These are phyloP conservation scores for Gossypium trilobum DNA, from an alignment of 441 rosid species.

Conservation along the genomic window DNA sequence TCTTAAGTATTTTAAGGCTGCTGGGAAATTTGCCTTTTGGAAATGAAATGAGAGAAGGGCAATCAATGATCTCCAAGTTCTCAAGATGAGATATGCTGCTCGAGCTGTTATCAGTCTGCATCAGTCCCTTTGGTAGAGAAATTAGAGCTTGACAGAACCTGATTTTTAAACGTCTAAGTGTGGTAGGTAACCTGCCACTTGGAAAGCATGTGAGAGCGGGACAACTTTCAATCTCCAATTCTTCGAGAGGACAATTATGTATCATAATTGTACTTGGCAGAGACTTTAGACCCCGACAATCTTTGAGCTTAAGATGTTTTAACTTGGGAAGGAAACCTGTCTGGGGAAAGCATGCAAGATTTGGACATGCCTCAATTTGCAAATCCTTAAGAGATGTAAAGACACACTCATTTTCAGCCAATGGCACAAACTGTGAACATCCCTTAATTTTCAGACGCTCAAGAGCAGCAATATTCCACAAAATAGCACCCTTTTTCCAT, in stretches of 20 bases:
- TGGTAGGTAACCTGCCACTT: background rate
- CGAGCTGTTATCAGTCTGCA: conserved; percentile 3
- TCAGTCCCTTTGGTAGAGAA: conserved; percentile 17
- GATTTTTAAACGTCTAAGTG: conserved; percentile 1
- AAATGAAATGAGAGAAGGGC: conserved; percentile 11
- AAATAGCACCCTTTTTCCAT: background rate
- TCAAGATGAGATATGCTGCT: conserved; percentile 3
- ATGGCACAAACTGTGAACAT: background rate
- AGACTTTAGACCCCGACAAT: background rate
- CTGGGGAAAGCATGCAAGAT: background rate
- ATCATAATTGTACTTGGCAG: background rate
- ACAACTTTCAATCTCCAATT: conserved; percentile 12
- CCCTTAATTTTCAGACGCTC: conserved; percentile 5
- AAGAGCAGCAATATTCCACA: background rate
- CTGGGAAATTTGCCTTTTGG: conserved; percentile 14
- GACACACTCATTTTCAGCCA: background rate
- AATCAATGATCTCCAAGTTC: conserved; percentile 12
- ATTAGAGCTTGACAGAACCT: background rate
- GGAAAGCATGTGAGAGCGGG: conserved; percentile 1
- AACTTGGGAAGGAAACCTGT: background rate
- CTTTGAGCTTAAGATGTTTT: conserved; percentile 2
- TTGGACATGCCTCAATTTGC: conserved; percentile 1
- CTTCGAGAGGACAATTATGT: conserved; percentile 8
- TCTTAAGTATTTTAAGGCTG: conserved; percentile 14
- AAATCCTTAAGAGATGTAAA: background rate